Base-by-base conservation (phyloP, 2,329 filamentous ascomycete genomes). In the Lachnellula occidentalis region DNA sequence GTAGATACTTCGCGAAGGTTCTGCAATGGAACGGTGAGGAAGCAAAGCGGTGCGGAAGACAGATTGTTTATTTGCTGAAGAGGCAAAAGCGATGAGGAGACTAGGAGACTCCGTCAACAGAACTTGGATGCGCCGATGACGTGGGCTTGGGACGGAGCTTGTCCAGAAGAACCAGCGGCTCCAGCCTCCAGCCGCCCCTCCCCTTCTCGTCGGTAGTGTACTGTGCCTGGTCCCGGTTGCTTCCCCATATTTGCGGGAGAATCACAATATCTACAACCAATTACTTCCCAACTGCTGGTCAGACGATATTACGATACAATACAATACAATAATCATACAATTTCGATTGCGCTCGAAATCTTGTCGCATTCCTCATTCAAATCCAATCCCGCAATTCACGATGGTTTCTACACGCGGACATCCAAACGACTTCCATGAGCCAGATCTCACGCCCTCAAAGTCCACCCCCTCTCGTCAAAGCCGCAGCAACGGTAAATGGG, bases 391-490 rank as follows among this genome's bases (percentile, higher is more conserved):
- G 14, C 21, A n/a, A 14, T 24, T n/a, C 50, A 68, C 51, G 54
- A 82, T 82, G 80, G 79, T 82, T 50, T 79, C 77, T 34, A 82
- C 79, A 37, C 76, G 79, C 61, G 73, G 76, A 21, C 79, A 82
- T 61, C 78, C 78, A 24, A 65, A 71, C 45, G 75, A 76, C 39
- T 81, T 80, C 60, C 69, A 75, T n/a, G 65, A 66, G 49, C 59
- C 61, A 39, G 60, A 65, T 36, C 50, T 62, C 43, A 61, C 61
- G 4, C 63, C 64, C 34, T 52, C 57, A 5, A 67, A 58, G 41
- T 45, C 53, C 31, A 39, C 54, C 37, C 34, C 46, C 56, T 45
- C 27, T 37, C 60, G 34, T 50, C 59, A 15, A 58, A 54, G 19
- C 48, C 59, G 51, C 61, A 31, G 63, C 63, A 67, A 64, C 62